Base-by-base conservation (phyloP, 2,329 filamentous ascomycete species). In the Aspergillus sp. region DNA sequence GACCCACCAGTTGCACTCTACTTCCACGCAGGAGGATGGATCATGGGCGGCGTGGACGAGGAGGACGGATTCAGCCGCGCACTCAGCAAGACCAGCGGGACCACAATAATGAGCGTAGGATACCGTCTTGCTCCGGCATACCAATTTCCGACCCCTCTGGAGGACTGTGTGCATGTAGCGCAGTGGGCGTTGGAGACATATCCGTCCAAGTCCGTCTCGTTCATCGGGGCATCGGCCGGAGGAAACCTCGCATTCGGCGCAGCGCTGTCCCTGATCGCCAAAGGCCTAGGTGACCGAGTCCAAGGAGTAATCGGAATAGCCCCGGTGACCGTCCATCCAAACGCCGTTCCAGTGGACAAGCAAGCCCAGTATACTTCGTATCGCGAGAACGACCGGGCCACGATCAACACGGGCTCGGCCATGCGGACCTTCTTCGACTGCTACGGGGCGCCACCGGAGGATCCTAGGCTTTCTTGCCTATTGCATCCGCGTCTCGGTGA, bases 1-100 rank as follows among this genome's bases (percentile, higher is more conserved):
- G 24, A 24, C 20, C 33, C 19, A 2, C 73, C 96, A 90, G 70
- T 61, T 3, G 54, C 40, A n/a, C 15, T 62, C 15, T 62, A 54
- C 34, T 57, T 63, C 30, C 61, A 63, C 30, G 61, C 49, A 6
- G 61, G 61, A 4, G 61, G 61, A 7, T 63, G 61, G 61, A 27
- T 46, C 3, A 58, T 61, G 52, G 61, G 58, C 19, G 46, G 53
- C 34, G 49, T 63, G 5, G 46, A 61, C 1, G 30, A 53, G 4
- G 55, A 63, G 49, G 58, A 61, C 34, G 37, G 20, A 1, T 22
- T 50, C n/a, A 50, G 44, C 9, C 57, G 57, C 5, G 4, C 41
- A 0, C 34, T 60, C n/a, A 45, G 57, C 45, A 53, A 54, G 24
- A 7, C 34, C 8, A 50, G 40, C 15, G 12, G 4, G 5, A 41